These are phyloP conservation scores for Bocquillonia castaneifolia DNA, from an alignment of 441 rosid genomes.

Conservation along the genomic window DNA sequence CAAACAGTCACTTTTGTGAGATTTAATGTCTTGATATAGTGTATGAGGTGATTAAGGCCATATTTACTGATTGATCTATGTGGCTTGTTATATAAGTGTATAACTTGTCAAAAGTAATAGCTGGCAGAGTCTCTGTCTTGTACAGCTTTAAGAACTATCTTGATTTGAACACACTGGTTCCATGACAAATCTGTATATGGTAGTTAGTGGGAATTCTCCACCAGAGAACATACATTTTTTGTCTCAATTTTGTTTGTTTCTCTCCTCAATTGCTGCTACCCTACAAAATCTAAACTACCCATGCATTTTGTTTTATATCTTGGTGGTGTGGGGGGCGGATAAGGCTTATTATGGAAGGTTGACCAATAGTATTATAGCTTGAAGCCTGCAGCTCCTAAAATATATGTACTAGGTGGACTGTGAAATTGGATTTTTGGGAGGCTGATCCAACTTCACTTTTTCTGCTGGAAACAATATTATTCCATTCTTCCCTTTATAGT, in stretches of 20 bases:
- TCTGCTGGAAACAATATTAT: not conserved
- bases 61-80: not conserved
- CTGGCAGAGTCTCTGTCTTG: too few species aligned
- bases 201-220: too few species aligned
- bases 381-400: not conserved
- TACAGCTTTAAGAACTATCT: too few species aligned
- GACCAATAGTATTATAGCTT: not conserved
- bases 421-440: slow-evolving; percentile 1
- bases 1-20: not conserved
- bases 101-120: too few species aligned
- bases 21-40: not conserved
- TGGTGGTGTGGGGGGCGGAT: not conserved
- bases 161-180: too few species aligned
- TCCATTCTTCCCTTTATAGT: not conserved
- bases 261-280: not conserved
- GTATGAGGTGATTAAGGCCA: not conserved
- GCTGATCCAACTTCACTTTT: not conserved
- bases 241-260: too few species aligned
- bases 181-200: too few species aligned
- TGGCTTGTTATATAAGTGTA: too few species aligned
- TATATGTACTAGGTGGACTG: not conserved
- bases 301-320: too few species aligned
- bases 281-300: too few species aligned
- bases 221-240: too few species aligned
- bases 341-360: not conserved